Conservation (phyloP, 257 asterid genomes). For the Solanum tarapatanum region DNA sequence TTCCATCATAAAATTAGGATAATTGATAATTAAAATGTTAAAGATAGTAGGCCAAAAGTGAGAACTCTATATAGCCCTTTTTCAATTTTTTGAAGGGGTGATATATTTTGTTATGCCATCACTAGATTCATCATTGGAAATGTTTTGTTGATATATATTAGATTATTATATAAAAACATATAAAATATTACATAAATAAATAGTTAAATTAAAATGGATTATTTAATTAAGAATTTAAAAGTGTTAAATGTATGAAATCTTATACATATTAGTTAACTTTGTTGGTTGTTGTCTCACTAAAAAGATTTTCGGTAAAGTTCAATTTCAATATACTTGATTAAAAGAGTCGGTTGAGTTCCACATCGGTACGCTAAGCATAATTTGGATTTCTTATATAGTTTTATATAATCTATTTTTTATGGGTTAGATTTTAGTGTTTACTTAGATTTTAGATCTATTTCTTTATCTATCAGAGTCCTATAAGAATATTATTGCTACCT, state of each 20-base stretch:
- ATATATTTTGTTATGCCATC: not conserved
- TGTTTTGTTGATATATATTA: not conserved
- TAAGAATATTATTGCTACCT: not conserved
- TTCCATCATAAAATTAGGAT: not conserved
- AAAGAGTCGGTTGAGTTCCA: not conserved
- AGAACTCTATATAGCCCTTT: not conserved
- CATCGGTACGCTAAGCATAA: not conserved
- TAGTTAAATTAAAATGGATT: not conserved
- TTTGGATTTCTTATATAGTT: not conserved
- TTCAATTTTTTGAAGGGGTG: not conserved
- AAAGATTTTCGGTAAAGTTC: not conserved
- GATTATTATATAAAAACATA: not conserved
- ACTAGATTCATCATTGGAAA: not conserved
- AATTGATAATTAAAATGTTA: too few species aligned
- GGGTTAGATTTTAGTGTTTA: not conserved
- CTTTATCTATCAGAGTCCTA: not conserved
- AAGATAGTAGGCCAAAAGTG: not conserved
- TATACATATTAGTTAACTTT: not conserved
- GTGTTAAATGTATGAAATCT: not conserved
- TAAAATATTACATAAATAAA: not conserved
- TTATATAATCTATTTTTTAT: fast-evolving
- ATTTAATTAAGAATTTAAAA: not conserved
- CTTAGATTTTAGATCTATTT: not conserved
- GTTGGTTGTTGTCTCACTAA: not conserved
- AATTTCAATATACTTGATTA: not conserved